phyloP scores from a whole-genome alignment of 1,284 basidiomycete genomes.

The Athelia psychrophila region DNA sequence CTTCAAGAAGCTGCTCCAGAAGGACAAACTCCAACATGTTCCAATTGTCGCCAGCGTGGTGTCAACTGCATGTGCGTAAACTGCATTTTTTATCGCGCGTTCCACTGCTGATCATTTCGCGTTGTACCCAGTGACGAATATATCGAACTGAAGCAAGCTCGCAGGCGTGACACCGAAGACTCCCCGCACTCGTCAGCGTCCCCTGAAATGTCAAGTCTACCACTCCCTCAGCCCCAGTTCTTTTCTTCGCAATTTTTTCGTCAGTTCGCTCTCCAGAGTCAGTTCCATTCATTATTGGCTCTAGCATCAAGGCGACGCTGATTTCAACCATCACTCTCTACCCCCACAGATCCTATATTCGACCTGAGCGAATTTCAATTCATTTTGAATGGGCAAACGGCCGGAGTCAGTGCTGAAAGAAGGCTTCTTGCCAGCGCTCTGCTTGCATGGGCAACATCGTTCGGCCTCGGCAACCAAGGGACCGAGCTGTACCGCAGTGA shows the following conservation, averaged over 20 bases:
- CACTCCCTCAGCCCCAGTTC: constrained; percentile 72
- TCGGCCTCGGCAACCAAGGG: constrained; percentile 80
- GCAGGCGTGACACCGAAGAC: constrained; percentile 27
- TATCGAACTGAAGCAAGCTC: constrained; percentile 84
- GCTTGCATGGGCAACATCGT: constrained; percentile 86
- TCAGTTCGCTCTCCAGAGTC: constrained; percentile 80
- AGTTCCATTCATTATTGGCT: constrained; percentile 19
- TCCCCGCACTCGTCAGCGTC: constrained; percentile 16
- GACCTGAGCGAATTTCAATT: constrained; percentile 75
- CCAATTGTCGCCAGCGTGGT: constrained; percentile 83
- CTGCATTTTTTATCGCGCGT: not conserved
- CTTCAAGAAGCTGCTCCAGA: constrained; percentile 42
- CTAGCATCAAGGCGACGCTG: no score
- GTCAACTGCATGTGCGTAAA: constrained; percentile 80
- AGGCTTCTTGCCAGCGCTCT: constrained; percentile 67
- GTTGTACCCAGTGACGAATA: constrained; percentile 70
- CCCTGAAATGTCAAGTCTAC: constrained; percentile 46
- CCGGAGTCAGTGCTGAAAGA: constrained; percentile 54
- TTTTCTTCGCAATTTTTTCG: constrained; percentile 82
- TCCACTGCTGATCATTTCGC: constrained; percentile 5
- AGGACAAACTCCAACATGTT: constrained; percentile 60
- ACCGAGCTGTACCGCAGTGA: constrained; percentile 30
- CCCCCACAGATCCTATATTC: constrained; percentile 62
- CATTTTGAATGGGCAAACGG: constrained; percentile 50
- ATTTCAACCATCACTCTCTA: constrained; percentile 18